Base-by-base conservation (phyloP, 768 basidiomycete species). In the Strobilomyces confusus region DNA sequence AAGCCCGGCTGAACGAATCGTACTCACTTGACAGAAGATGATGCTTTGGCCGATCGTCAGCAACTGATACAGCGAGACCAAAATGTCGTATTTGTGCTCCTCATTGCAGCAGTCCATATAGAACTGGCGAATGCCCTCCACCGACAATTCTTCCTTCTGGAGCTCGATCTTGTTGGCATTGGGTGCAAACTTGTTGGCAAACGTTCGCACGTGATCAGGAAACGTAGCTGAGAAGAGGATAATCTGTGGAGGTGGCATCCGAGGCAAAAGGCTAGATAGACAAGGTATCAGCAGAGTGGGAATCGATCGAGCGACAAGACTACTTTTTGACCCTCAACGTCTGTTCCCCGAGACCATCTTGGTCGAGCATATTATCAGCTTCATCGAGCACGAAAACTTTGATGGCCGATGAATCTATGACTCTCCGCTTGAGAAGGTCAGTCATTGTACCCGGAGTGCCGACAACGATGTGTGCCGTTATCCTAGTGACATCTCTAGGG, bases 181-280 rank as follows among this genome's bases (percentile, higher is more conserved):
- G 0, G 97, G 95, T 15, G 95, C 95, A 69, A 98, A 95, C 63
- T 91, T 91, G 60, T 78, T 79, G 17, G 97, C 95, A 67, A 95
- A 98, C n/a, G 71, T 72, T 47, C 93, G 88, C 57, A 98, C 95
- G 56, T 89, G 80, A 65, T 95, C 92, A 20, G 93, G 90, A 80
- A 98, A 99, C 6, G 97, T 99, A 26, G 97, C 97, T 1, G 95
- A 98, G 78, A 99, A 99, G 48, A 98, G 85, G 54, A 98, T 85
- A 59, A 93, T 93, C 67, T 98, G 97, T 22, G 82, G 75, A 22
- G 80, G 74, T 55, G 73, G 75, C 26, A 72, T 44, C 17, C 78
- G 77, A 20, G 82, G 81, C 23, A 87, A 78, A 69, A 83, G 75
- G 66, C 87, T 88, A 13, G 33, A 3, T 20, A 30, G 8, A 36